Conservation (phyloP, 495 filamentous ascomycete species). For the Parathielavia hyrcaniae region DNA sequence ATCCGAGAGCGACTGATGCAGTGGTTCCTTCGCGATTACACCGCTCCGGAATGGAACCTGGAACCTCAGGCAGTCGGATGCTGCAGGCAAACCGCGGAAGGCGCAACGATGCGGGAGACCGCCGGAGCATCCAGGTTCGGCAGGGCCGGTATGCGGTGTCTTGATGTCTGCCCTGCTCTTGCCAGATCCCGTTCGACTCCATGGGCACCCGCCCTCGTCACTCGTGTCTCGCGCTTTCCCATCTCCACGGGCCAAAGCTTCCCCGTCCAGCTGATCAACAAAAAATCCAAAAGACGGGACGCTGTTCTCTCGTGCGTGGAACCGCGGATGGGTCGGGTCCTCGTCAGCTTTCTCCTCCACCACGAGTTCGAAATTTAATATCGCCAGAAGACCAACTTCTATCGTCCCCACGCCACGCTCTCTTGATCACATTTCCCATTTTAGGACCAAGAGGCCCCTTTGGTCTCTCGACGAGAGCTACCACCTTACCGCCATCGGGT, state of each 20-base stretch:
- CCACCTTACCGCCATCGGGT: not conserved
- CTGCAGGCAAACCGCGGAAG: not conserved
- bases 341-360: not conserved
- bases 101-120: not conserved
- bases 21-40: not conserved
- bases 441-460: not conserved
- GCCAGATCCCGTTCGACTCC: not conserved
- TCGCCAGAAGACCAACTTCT: not conserved
- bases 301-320: not conserved
- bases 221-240: conserved; percentile 12
- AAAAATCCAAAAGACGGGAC: not conserved
- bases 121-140: conserved; percentile 3
- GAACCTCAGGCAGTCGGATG: not conserved
- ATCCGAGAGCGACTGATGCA: not conserved
- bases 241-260: not conserved
- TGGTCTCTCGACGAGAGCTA: not conserved
- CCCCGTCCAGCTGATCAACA: conserved; percentile 8
- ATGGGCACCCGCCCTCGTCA: conserved; percentile 2
- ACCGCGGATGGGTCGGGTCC: not conserved
- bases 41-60: not conserved
- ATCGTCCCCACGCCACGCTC: not conserved
- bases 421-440: not conserved
- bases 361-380: conserved; percentile 1
- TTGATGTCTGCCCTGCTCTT: not conserved
- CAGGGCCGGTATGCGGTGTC: not conserved